Conservation (phyloP, 2,329 filamentous ascomycete genomes). For the Coniochaeta sp. region DNA sequence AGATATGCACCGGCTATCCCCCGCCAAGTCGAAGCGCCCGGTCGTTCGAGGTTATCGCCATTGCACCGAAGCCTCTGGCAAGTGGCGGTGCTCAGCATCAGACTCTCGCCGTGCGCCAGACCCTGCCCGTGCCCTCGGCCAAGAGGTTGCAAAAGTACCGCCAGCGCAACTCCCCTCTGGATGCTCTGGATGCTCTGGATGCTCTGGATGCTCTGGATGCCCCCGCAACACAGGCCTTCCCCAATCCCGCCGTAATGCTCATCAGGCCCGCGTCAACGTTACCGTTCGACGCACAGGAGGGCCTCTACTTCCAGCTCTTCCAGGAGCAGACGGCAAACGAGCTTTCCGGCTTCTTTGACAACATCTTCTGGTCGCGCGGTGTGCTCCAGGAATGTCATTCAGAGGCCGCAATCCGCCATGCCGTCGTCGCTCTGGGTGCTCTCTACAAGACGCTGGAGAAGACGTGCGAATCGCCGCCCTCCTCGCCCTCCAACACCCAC, state of each 20-base stretch:
- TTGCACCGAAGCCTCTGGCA: constrained; percentile 38
- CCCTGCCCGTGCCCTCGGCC: constrained; percentile 12
- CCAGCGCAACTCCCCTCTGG: constrained; percentile 15
- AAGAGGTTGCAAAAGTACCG: constrained; percentile 17
- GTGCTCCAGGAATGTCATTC: constrained; percentile 58
- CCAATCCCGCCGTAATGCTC: constrained; percentile 17
- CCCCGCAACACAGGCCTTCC: constrained; percentile 6
- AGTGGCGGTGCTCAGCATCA: constrained; percentile 6
- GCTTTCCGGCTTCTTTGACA: constrained; percentile 61
- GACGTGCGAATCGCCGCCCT: constrained; percentile 41
- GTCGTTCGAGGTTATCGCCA: constrained; percentile 38
- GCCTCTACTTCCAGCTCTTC: constrained; percentile 56
- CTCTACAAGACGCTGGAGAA: constrained; percentile 61
- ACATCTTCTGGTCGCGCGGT: constrained; percentile 55
- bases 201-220: too few relatives aligned
- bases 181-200: too few relatives aligned
- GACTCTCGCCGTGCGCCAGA: constrained; percentile 11
- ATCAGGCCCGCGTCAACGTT: constrained; percentile 37
- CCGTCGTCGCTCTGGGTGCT: constrained; percentile 58
- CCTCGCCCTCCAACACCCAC: constrained; percentile 30
- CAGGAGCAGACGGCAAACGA: constrained; percentile 53
- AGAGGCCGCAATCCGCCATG: constrained; percentile 54
- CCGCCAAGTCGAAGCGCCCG: constrained; percentile 41
- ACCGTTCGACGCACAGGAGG: constrained; percentile 43
- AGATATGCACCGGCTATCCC: constrained; percentile 55